Evolutionary conservation across 768 basidiomycete genomes (phyloP), one percentile per base, ranked within the genome.

Genomic region (Tricholoma matsutake): DNA sequence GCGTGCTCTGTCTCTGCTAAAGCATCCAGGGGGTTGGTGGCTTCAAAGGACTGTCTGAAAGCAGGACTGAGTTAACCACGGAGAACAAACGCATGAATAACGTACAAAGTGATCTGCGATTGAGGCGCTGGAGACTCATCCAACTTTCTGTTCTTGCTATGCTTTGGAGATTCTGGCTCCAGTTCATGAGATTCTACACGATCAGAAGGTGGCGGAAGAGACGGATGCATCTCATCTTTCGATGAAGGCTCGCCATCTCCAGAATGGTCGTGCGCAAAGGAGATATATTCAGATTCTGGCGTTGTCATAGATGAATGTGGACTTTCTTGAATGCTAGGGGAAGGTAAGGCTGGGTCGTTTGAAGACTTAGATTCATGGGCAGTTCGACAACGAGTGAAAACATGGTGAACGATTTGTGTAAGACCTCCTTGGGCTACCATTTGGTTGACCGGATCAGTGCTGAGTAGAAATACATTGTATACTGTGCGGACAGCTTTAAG

Each of bases 371-470:
- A 58, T 29, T 62, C 66, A 54, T 66, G 69, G 55, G 70, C 73
- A 29, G 79, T 68, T 70, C 81, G 81, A 68, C 92, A 93, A 20
- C 97, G 85, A 13, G 89, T 83, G 72, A 99, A 98, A 59, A 98
- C 87, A 68, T 98, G 96, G 67, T 97, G 91, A 2, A 98, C 95
- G 88, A 99, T 98, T 73, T 99, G 97, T 0, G 94, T 95, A 16
- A 99, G 83, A 16, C 96, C 94, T 18, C 96, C 97, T 74, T 99
- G 97, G 16, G 97, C 97, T 37, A 99, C 96, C 79, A 92, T 96
- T 76, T 98, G 97, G 66, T 96, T 98, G 54, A 95, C 91, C 4
- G 89, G 83, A 68, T 96, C 94, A 20, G 83, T 81, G 67, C 93
- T 95, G 61, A 98, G 81, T 28, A 99, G 80, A 72, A 98, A 99